Conservation (phyloP, 2,329 filamentous ascomycete genomes). For the Aschersonia sp. region DNA sequence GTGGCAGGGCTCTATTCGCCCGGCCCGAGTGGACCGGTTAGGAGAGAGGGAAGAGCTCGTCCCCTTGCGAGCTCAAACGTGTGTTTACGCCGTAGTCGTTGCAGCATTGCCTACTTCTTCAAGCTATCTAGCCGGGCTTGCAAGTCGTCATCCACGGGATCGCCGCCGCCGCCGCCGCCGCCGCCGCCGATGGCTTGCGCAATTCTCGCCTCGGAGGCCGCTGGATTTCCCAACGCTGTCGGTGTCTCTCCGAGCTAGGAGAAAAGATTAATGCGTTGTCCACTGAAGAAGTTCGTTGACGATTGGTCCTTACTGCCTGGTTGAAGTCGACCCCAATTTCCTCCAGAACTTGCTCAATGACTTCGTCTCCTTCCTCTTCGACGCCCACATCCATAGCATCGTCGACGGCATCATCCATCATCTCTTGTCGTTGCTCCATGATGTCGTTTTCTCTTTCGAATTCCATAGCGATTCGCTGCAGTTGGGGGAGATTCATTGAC, state of each 20-base stretch:
- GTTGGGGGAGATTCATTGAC: constrained; percentile 88
- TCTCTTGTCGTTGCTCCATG: constrained; percentile 97
- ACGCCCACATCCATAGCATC: constrained; percentile 83
- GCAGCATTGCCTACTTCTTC: constrained; percentile 28
- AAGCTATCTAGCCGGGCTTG: constrained; percentile 88
- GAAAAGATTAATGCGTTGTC: constrained; percentile 1
- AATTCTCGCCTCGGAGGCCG: constrained; percentile 60
- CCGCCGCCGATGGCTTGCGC: constrained; percentile 71
- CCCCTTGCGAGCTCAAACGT: no score
- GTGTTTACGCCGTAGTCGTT: no score
- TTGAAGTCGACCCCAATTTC: constrained; percentile 92
- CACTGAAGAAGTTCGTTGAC: neutral
- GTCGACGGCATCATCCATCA: constrained; percentile 99
- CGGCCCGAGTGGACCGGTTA: no score
- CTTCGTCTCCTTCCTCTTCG: constrained; percentile 92
- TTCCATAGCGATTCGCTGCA: constrained; percentile 96
- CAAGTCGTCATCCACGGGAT: constrained; percentile 75
- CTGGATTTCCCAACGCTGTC: constrained; percentile 60
- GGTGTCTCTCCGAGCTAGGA: constrained; percentile 80
- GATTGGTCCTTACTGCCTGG: constrained; percentile 51
- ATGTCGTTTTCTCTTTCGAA: constrained; percentile 98
- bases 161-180: constrained; percentile 32
- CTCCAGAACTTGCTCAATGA: constrained; percentile 90
- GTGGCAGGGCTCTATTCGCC: no score
- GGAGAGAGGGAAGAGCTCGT: no score